phyloP scores from a whole-genome alignment of 495 filamentous ascomycete species.

The Trichoderma parareesei region DNA sequence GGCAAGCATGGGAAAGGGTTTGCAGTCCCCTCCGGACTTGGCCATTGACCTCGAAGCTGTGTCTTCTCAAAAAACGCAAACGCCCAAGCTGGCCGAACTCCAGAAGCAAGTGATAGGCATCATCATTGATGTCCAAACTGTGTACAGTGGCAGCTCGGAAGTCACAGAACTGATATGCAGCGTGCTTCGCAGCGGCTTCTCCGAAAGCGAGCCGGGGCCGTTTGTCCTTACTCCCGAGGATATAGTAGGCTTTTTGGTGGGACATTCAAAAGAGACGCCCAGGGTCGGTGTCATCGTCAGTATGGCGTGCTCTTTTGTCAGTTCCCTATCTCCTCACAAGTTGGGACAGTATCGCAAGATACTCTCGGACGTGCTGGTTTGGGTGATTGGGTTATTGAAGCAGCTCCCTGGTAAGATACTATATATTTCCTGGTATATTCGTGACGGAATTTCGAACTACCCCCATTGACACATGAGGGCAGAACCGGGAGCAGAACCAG shows the following conservation, averaged over 20 bases:
- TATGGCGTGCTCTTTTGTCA: slow-evolving; percentile 69
- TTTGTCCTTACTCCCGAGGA: slow-evolving; percentile 68
- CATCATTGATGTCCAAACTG: slow-evolving; percentile 40
- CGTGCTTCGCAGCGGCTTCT: slow-evolving; percentile 70
- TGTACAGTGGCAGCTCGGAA: slow-evolving; percentile 54
- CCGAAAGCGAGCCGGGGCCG: slow-evolving; percentile 65
- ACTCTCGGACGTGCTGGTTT: slow-evolving; percentile 49
- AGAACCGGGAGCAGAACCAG: slow-evolving; percentile 63
- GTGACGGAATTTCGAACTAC: background rate
- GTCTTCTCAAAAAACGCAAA: background rate
- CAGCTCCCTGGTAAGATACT: slow-evolving; percentile 48
- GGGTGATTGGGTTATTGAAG: slow-evolving; percentile 58
- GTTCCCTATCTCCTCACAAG: slow-evolving; percentile 45
- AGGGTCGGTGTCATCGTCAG: slow-evolving; percentile 65
- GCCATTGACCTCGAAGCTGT: slow-evolving; percentile 54
- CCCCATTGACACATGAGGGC: slow-evolving; percentile 14
- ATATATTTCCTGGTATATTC: background rate
- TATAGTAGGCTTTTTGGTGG: slow-evolving; percentile 62
- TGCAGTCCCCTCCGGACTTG: slow-evolving; percentile 63
- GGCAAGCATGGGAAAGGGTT: slow-evolving; percentile 67
- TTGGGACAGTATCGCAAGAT: slow-evolving; percentile 28
- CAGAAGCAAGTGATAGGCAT: slow-evolving; percentile 47
- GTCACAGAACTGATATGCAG: slow-evolving; percentile 70
- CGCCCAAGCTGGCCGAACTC: slow-evolving; percentile 13
- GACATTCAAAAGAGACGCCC: slow-evolving; percentile 54